Conservation (phyloP, 192 early-diverging fungal species). For the Lobosporangium transversale region DNA sequence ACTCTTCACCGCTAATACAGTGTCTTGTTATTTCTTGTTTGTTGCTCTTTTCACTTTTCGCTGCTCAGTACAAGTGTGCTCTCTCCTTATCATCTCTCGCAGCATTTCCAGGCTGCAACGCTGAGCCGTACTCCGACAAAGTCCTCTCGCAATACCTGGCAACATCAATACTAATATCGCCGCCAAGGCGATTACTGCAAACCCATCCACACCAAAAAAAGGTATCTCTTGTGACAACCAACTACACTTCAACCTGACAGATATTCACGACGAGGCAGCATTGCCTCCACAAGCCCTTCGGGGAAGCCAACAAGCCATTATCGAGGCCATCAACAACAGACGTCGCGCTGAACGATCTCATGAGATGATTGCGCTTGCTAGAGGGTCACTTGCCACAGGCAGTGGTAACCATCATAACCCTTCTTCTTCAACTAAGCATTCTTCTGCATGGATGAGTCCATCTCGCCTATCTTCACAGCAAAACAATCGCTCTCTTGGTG, state of each 20-base stretch:
- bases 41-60: too few relatives aligned
- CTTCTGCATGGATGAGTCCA: neutral
- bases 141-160: too few relatives aligned
- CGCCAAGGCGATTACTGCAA: too few relatives aligned
- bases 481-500: neutral
- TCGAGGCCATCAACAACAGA: conserved; percentile 29
- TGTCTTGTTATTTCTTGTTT: too few relatives aligned
- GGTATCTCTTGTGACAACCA: too few relatives aligned
- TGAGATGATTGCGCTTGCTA: conserved; percentile 16
- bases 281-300: conserved; percentile 16
- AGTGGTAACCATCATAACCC: neutral
- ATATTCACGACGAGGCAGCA: conserved; percentile 30
- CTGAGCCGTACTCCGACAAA: conserved; percentile 10
- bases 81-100: neutral
- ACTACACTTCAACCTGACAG: conserved; percentile 37
- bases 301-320: conserved; percentile 37
- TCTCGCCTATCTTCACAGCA: neutral
- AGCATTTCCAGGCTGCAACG: neutral
- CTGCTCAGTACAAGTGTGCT: too few relatives aligned
- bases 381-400: neutral
- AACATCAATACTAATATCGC: too few relatives aligned
- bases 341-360: conserved; percentile 31
- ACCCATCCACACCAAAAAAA: too few relatives aligned
- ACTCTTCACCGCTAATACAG: too few relatives aligned
- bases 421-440: neutral